Percentiles rank a stretch among this genome's conserved stretches.
phyloP scores from a whole-genome alignment of 257 asterid genomes.

The Ballota nigra region DNA sequence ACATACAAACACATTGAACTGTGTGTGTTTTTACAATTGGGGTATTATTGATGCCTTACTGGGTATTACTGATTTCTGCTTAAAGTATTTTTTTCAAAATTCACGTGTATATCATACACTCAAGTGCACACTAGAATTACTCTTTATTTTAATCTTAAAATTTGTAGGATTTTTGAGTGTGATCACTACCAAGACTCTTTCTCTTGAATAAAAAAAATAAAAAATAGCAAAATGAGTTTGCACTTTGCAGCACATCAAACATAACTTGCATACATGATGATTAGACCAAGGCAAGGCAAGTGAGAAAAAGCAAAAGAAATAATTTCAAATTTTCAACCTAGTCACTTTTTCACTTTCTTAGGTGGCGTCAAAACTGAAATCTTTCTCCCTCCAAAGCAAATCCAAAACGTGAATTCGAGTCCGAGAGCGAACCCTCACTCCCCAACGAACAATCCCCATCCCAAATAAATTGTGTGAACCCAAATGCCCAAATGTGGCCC shows the following conservation, averaged over 20 bases:
- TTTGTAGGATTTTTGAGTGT: no score
- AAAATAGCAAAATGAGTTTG: no score
- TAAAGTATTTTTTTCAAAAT: no score
- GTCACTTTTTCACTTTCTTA: neutral
- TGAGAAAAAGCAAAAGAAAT: neutral
- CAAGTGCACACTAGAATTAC: no score
- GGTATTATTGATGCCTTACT: no score
- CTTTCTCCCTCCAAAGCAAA: conserved; percentile 26
- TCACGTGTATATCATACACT: no score
- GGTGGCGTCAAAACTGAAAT: neutral
- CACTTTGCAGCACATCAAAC: neutral
- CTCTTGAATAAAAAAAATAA: no score
- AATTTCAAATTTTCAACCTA: neutral
- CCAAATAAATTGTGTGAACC: conserved; percentile 47
- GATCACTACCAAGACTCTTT: no score
- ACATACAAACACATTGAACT: no score
- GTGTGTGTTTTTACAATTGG: no score
- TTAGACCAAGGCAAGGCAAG: neutral
- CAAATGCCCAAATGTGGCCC: conserved; percentile 46
- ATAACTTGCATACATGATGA: neutral
- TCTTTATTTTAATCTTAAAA: no score
- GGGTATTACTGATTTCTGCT: no score
- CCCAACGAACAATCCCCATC: conserved; percentile 9
- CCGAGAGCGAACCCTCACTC: conserved; percentile 40
- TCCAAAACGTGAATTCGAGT: conserved; percentile 26